A percentile compares a stretch with the other conserved stretches of the same genome.
These are phyloP conservation scores for Rhodotorula sp. DNA, from an alignment of 1,284 basidiomycete species.

Conservation along the genomic window DNA sequence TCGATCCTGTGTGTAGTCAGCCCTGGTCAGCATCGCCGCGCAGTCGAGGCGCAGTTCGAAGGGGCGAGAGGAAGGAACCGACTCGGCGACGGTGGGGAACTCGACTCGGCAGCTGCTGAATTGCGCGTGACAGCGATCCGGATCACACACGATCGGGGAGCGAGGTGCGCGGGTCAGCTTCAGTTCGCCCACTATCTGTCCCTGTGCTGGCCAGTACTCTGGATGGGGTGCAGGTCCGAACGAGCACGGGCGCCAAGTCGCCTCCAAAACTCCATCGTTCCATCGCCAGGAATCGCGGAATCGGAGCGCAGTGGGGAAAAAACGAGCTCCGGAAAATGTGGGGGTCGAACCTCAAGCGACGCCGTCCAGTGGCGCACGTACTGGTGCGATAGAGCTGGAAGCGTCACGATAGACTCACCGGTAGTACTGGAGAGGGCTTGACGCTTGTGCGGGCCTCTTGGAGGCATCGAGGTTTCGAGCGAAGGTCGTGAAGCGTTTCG, in stretches of 20 bases:
- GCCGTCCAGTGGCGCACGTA: too few species aligned
- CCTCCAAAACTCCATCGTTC: too few species aligned
- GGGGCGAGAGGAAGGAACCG: not conserved
- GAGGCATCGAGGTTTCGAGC: not conserved
- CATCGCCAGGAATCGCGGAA: too few species aligned
- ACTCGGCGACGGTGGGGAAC: not conserved
- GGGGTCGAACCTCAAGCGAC: too few species aligned
- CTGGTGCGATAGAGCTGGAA: too few species aligned
- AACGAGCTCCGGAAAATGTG: too few species aligned
- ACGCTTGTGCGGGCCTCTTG: not conserved
- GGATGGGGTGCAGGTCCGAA: too few species aligned
- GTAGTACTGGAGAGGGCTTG: not conserved
- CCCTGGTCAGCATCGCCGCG: too few species aligned
- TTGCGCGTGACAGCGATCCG: not conserved
- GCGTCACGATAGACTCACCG: conserved; percentile 5
- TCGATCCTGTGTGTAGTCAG: not conserved
- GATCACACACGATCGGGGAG: not conserved
- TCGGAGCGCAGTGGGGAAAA: too few species aligned
- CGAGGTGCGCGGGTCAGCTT: not conserved
- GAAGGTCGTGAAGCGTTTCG: too few species aligned
- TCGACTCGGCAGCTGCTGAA: not conserved
- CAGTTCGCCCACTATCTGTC: not conserved
- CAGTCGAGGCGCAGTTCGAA: not conserved
- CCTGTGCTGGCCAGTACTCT: not conserved
- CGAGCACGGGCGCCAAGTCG: too few species aligned